Evolutionary conservation across 2,329 filamentous ascomycete species (phyloP).

Genomic region (Nannizziopsis barbatae): DNA sequence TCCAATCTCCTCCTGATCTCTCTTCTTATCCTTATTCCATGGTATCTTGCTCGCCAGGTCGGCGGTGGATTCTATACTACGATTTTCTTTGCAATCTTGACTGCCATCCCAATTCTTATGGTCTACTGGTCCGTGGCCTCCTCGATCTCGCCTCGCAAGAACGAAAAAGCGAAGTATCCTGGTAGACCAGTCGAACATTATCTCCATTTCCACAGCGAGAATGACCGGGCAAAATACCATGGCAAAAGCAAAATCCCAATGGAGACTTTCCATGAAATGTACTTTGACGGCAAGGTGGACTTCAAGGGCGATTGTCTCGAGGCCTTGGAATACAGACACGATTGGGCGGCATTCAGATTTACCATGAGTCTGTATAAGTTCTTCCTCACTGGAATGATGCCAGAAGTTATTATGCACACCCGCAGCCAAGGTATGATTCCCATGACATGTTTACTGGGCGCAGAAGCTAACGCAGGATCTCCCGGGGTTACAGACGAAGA

Average conservation of each 20-base stretch:
- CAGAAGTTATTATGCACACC: constrained; percentile 85
- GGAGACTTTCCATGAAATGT: constrained; percentile 95
- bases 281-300: constrained; percentile 87
- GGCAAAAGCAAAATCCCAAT: constrained; percentile 41
- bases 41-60: constrained; percentile 71
- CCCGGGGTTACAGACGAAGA: constrained; percentile 62
- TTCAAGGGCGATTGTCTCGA: constrained; percentile 91
- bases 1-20: constrained; percentile 67
- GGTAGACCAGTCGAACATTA: constrained; percentile 86
- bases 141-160: constrained; percentile 72
- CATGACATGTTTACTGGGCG: not conserved
- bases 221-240: constrained; percentile 38
- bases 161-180: constrained; percentile 79
- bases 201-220: constrained; percentile 41
- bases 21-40: constrained; percentile 59
- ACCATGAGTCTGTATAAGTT: constrained; percentile 75
- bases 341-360: constrained; percentile 93
- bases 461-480: not conserved
- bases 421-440: constrained; percentile 60
- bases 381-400: constrained; percentile 77
- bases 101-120: constrained; percentile 65
- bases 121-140: constrained; percentile 75
- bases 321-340: constrained; percentile 83
- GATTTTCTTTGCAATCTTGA: constrained; percentile 72
- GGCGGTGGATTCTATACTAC: constrained; percentile 78